Conservation (phyloP, 2,329 filamentous ascomycete genomes). For the Xylariaceae sp. region DNA sequence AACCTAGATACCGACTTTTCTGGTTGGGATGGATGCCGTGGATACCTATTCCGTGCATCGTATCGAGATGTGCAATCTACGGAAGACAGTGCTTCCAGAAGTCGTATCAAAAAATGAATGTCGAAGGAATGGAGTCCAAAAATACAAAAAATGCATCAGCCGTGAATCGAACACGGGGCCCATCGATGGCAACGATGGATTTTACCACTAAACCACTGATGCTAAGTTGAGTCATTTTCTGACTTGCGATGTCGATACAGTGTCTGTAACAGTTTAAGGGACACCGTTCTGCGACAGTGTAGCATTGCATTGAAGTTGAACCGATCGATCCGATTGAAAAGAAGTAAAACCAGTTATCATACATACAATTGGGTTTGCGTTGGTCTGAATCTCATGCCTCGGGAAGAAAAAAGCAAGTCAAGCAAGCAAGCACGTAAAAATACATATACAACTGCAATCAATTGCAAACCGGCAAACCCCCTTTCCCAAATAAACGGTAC, state of each 20-base stretch:
- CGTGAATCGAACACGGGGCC: conserved; percentile 43
- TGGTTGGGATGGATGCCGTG: no score
- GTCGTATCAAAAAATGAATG: background rate
- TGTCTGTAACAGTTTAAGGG: background rate
- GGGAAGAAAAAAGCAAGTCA: background rate
- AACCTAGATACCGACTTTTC: no score
- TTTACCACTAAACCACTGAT: conserved; percentile 38
- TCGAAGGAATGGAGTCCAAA: no score
- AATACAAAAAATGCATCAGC: conserved; percentile 30
- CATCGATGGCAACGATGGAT: conserved; percentile 50
- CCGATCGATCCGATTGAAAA: background rate
- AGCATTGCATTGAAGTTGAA: background rate
- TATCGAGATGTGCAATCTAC: background rate
- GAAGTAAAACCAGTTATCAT: background rate
- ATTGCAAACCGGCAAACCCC: background rate
- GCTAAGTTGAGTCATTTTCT: conserved; percentile 10
- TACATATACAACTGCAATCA: background rate
- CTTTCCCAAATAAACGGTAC: background rate
- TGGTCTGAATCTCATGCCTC: background rate
- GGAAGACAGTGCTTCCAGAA: background rate
- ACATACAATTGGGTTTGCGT: background rate
- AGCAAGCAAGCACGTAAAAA: background rate
- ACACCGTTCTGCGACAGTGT: background rate
- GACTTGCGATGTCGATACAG: background rate
- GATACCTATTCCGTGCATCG: background rate